These are phyloP conservation scores for Gastrodia elata DNA, from an alignment of 106 monocot genomes.

Conservation along the genomic window DNA sequence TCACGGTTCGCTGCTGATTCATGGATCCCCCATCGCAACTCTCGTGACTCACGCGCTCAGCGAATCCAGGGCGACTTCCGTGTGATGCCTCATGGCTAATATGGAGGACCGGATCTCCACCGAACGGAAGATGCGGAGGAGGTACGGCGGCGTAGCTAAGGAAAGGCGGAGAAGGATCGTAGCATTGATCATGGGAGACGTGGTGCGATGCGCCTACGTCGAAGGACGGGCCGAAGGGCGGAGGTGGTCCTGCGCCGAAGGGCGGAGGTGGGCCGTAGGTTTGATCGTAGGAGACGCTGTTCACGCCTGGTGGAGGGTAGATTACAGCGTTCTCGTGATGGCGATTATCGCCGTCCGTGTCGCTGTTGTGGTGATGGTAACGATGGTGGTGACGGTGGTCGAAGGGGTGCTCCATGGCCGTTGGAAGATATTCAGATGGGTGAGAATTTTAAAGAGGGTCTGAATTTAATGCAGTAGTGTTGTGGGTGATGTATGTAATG, in stretches of 20 bases:
- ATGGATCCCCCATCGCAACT: not conserved
- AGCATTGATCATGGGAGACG: not conserved
- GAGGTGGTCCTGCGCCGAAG: too few relatives aligned
- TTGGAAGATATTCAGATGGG: not conserved
- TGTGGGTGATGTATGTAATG: too few relatives aligned
- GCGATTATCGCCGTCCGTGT: not conserved
- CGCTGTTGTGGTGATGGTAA: not conserved
- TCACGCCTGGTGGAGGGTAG: not conserved
- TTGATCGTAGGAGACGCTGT: not conserved
- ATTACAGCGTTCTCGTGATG: not conserved
- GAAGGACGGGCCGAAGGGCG: not conserved
- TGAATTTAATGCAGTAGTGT: too few relatives aligned
- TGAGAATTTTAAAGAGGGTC: not conserved
- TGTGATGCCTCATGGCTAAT: not conserved
- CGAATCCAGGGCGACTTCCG: conserved; percentile 1
- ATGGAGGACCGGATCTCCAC: conserved; percentile 1
- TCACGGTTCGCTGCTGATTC: conserved; percentile 28
- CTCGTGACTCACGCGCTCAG: conserved; percentile 4
- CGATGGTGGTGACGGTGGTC: not conserved
- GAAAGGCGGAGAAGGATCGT: not conserved
- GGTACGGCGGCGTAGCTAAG: not conserved
- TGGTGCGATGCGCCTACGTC: not conserved
- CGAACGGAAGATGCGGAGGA: not conserved
- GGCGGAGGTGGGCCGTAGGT: conserved; percentile 1
- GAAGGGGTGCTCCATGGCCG: conserved; percentile 1